Evolutionary conservation across 768 basidiomycete species (phyloP).

Genomic region (Mycena leptocephala): DNA sequence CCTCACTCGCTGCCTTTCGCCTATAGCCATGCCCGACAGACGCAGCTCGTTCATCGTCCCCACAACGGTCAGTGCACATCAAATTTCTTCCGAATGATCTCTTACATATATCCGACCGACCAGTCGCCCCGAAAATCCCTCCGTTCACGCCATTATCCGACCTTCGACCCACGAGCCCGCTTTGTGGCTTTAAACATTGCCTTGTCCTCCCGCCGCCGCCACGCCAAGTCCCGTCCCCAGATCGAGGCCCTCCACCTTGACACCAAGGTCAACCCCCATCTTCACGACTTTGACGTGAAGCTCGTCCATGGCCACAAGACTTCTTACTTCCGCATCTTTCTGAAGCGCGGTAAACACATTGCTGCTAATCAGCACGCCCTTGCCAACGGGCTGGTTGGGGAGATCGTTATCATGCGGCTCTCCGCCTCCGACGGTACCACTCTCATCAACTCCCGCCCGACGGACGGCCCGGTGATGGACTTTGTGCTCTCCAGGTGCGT

Average conservation of each 20-base stretch:
- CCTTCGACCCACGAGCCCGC: neutral
- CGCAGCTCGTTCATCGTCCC: neutral
- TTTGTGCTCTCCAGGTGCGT: neutral
- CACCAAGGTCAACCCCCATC: neutral
- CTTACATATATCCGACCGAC: neutral
- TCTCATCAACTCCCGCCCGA: slow-evolving; percentile 5
- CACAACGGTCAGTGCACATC: neutral
- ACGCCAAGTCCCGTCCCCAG: slow-evolving; percentile 4
- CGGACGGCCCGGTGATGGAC: slow-evolving; percentile 3
- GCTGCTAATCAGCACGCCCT: neutral
- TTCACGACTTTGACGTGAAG: slow-evolving; percentile 3
- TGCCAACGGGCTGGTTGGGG: neutral
- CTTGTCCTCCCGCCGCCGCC: neutral
- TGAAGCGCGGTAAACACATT: slow-evolving; percentile 1
- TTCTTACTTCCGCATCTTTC: neutral
- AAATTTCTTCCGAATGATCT: neutral
- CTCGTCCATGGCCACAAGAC: neutral
- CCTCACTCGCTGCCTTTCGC: neutral
- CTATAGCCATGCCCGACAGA: neutral
- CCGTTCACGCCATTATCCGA: neutral
- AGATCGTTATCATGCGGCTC: neutral
- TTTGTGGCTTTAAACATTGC: neutral
- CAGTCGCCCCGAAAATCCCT: neutral
- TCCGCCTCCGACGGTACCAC: neutral
- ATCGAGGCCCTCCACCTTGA: neutral